Conservation (phyloP, 2,329 filamentous ascomycete genomes). For the Trichoderma pleuroti region DNA sequence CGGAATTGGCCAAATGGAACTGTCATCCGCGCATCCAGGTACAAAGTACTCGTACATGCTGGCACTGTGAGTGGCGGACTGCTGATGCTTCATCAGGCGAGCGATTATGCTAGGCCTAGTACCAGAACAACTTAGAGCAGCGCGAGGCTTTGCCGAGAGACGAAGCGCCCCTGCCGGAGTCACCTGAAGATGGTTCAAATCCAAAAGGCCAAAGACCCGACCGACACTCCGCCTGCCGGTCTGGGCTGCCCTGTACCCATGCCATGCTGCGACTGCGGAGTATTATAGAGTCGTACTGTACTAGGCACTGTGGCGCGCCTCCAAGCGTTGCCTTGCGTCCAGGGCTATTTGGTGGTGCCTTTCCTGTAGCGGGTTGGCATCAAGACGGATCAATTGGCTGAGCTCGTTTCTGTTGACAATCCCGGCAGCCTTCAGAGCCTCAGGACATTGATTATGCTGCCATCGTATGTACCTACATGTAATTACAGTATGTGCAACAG, state of each 20-base stretch:
- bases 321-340: neutral
- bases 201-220: neutral
- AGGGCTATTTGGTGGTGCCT: neutral
- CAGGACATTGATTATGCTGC: neutral
- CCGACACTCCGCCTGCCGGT: slow-evolving; percentile 2
- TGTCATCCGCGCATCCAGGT: neutral
- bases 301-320: neutral
- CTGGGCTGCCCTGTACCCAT: neutral
- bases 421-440: neutral
- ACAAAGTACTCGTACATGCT: neutral
- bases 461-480: neutral
- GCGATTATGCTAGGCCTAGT: neutral
- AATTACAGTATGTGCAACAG: neutral
- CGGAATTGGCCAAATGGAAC: neutral
- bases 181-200: slow-evolving; percentile 18
- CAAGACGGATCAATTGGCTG: neutral
- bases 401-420: neutral
- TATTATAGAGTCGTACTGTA: neutral
- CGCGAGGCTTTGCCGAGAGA: slow-evolving; percentile 2
- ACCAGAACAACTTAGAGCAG: neutral
- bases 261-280: neutral
- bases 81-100: slow-evolving; percentile 11
- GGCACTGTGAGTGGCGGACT: neutral
- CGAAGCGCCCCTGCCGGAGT: slow-evolving; percentile 14
- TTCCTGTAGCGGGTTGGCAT: neutral